Base-by-base conservation (phyloP, 345 rosid genomes). In the Linum lewisii region DNA sequence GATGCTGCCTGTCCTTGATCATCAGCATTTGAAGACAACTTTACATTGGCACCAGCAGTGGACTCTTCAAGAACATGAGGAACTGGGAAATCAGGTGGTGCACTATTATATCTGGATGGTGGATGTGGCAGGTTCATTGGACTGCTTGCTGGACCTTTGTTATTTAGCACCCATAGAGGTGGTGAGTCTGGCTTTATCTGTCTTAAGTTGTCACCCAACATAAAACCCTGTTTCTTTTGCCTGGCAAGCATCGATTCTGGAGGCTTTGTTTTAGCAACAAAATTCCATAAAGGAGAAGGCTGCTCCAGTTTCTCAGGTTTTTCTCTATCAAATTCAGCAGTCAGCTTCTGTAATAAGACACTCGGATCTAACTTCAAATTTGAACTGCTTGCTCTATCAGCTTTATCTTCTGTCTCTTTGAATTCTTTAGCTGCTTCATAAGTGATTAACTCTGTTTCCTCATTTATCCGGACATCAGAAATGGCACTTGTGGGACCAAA, bases 151-250 rank as follows among this genome's bases (percentile, higher is more conserved):
- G 92, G 83, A 57, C 88, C 97, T 73, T 82, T 93, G 78, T 87
- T 85, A 20, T 95, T 66, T 25, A 97, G 92, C 65, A 90, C 78
- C 99, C 97, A 90, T 63, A 89, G 81, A 59, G 91, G 85, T 21
- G 77, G 76, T 25, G 79, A 64, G 67, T 71, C 85, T 63, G 97
- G 87, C 83, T 82, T 90, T 59, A 90, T 90, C 70, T 70, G 76
- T 68, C 86, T 90, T 63, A 71, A 81, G 56, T 75, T 72, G 62
- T 74, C 64, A 60, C 69, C 77, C 51, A 74, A 82, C 62, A 74
- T 60, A 75, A 85, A 96, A 73, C 65, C 83, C 59, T 77, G 83
- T 65, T 82, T 84, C 82, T 85, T 89, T 14, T 75, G 82, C 70
- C 82, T 82, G 50, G 79, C 65, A 24, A 51, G 19, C 62, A 59